Evolutionary conservation across 2,329 filamentous ascomycete genomes (phyloP), one percentile per base, ranked within the genome.

Genomic region (Hymenoscyphus linearis): DNA sequence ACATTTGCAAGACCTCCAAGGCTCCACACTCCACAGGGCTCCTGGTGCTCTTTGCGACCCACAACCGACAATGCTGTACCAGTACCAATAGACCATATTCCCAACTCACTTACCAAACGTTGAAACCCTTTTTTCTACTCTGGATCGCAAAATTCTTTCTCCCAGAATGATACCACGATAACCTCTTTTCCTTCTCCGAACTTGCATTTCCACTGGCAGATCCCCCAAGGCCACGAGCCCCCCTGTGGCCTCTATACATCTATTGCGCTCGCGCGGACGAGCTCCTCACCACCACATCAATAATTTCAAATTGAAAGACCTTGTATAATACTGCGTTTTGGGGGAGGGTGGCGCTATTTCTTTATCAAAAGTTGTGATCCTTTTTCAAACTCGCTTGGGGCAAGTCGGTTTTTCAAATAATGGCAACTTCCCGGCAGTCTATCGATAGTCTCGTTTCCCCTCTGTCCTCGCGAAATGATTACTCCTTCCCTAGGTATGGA

Each of bases 401-500:
- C 40, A 12, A 47, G 61, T 52, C 60, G 60, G 31, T 5, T 9
- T 9, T 58, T 40, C 37, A 40, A 61, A 69, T 60, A 59, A 77
- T 77, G 75, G 75, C 77, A 63, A 73, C 74, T 55, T 74, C 75
- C 57, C 76, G 77, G 68, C 74, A 70, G 64, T 82, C 80, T 61
- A 72, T 76, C 59, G 80, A 82, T 69, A 82, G 76, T 72, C 72
- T 78, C 66, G 76, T 77, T 34, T 65, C 71, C 31, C 57, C 57
- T 22, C 34, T 78, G 62, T 74, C 79, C 57, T 65, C 68, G 31
- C 72, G 70, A 44, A 72, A 73, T 60, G 77, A 80, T 68, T 82
- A 78, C 79, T 76, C 83, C 73, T 75, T 88, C 81, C 79, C 80
- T 7, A 75, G 84, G 81, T 74, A 54, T 58, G 68, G 65, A 54